Conservation (phyloP, 2,329 filamentous ascomycete genomes). For the Botryotinia narcissicola region DNA sequence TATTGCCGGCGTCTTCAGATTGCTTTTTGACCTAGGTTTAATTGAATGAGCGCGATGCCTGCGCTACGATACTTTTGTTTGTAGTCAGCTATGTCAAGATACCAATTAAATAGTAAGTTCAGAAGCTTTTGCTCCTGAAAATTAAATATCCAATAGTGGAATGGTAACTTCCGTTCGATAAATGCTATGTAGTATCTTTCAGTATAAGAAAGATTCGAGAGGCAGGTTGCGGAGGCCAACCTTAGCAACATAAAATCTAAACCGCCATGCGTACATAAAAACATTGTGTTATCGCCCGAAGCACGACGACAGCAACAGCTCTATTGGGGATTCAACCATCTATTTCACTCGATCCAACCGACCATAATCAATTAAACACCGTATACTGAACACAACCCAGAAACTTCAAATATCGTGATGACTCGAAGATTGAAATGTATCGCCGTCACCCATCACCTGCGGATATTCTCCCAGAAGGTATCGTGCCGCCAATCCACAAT, state of each 20-base stretch:
- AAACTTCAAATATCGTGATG: neutral
- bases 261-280: neutral
- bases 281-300: neutral
- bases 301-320: neutral
- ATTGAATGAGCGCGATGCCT: too few relatives aligned
- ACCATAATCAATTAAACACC: neutral
- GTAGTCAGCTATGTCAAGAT: neutral
- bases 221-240: neutral
- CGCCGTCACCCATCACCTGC: neutral
- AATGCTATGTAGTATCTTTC: neutral
- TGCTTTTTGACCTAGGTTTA: neutral
- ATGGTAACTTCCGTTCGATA: neutral
- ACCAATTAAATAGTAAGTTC: too few relatives aligned
- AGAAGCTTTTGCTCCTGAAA: neutral
- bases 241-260: neutral
- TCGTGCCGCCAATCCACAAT: constrained; percentile 2
- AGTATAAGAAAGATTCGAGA: neutral
- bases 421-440: neutral
- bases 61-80: too few relatives aligned
- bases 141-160: neutral
- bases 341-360: neutral
- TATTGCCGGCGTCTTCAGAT: neutral
- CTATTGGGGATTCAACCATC: neutral
- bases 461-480: neutral
- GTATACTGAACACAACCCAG: neutral